Evolutionary conservation across 257 asterid genomes (phyloP), one percentile per base, ranked within the genome.

Genomic region (Jacaranda mimosifolia): DNA sequence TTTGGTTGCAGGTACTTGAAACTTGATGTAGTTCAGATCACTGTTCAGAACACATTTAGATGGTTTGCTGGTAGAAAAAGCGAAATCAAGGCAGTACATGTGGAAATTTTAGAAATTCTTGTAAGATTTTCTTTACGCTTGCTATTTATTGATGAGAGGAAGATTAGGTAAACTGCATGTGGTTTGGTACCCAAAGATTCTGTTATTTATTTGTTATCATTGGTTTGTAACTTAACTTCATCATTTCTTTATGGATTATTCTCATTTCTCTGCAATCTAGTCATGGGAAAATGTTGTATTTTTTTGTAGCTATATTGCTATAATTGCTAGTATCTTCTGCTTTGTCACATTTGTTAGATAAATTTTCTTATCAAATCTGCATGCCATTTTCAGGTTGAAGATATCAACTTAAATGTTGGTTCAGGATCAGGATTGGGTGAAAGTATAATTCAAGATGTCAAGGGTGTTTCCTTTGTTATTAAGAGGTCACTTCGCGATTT

Each of bases 11-110:
- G 99, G 85, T 95, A 87, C 83, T 86, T 95, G 87, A 90, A 95
- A 91, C 99, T 95, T 62, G 99, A 95, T 86, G 92, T 95, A 75
- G 98, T 95, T 83, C 97, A 95, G 74, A 95, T 95, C 81, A 91
- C 98, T 82, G 96, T 95, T 79, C 91, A 85, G 83, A 95, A 95
- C 88, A 73, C 87, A 19, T 93, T 90, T 87, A 89, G 88, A 78
- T 95, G 97, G 98, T 78, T 87, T 75, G 89, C 86, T 52, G 98
- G 97, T 78, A 83, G 86, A 85, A 87, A 72, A 85, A 89, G 82
- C 12, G 97, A 93, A 13, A 85, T 88, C 78, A 88, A 88, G 80
- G 98, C 99, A 15, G 90, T 95, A 9, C 98, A 95, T 78, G 63
- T 88, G 91, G 99, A 95, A 3, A 87, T 87, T 68, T 73, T 93